A percentile compares a stretch with the other conserved stretches of the same genome.
Conservation (phyloP, 805 yeast genomes). For the Teunomyces tritomae region DNA sequence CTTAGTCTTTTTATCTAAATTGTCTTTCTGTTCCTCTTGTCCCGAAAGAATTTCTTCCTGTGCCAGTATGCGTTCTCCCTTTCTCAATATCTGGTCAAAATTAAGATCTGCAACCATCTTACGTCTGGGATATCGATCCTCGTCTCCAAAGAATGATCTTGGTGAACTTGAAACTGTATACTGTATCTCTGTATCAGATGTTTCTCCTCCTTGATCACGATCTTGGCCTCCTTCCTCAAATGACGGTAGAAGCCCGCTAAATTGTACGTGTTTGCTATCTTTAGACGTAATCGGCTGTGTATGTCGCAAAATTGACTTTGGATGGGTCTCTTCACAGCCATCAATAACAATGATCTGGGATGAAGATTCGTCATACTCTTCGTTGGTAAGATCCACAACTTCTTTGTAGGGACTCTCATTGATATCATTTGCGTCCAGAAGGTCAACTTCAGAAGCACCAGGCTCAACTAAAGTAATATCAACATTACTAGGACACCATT, state of each 20-base stretch:
- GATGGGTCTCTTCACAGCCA: conserved; percentile 15
- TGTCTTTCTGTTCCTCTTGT: not conserved
- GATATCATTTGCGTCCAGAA: conserved; percentile 12
- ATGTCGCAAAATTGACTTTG: conserved; percentile 7
- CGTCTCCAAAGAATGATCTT: conserved; percentile 23
- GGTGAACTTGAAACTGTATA: conserved; percentile 27
- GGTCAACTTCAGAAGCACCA: conserved; percentile 43
- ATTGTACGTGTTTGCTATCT: conserved; percentile 8
- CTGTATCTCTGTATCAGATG: conserved; percentile 10
- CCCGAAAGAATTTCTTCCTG: not conserved
- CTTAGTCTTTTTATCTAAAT: not conserved
- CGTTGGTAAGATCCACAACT: conserved; percentile 13
- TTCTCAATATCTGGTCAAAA: conserved; percentile 26
- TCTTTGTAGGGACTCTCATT: conserved; percentile 6
- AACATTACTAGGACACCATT: conserved; percentile 40
- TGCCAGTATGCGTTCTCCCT: conserved; percentile 10
- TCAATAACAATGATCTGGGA: conserved; percentile 22
- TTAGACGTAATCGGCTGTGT: not conserved
- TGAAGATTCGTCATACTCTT: conserved; percentile 7
- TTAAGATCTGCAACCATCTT: conserved; percentile 29
- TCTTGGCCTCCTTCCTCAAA: conserved; percentile 13
- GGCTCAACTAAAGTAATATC: conserved; percentile 34
- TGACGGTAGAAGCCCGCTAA: conserved; percentile 13
- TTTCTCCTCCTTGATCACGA: not conserved
- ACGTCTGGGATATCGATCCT: conserved; percentile 19